Percentiles rank a stretch among this genome's conserved stretches.
phyloP scores from a whole-genome alignment of 805 yeast genomes.

The Hemisphaericaspora nanyangensis region DNA sequence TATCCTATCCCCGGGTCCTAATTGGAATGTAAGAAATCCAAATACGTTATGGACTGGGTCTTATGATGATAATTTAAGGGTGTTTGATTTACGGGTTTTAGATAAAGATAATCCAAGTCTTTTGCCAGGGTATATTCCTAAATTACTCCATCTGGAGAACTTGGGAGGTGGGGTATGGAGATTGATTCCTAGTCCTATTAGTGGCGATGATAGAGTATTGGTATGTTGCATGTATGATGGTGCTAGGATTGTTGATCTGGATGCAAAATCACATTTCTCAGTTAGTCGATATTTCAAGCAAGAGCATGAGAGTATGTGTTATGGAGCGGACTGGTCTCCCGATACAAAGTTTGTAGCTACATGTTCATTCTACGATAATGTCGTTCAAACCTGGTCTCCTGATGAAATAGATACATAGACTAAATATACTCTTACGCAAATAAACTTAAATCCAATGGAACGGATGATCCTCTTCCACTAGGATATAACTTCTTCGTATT shows the following conservation, averaged over 20 bases:
- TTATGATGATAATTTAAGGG: constrained; percentile 76
- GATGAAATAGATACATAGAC: constrained; percentile 1
- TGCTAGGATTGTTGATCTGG: constrained; percentile 54
- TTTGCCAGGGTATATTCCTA: constrained; percentile 50
- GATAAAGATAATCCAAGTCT: constrained; percentile 33
- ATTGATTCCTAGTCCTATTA: constrained; percentile 56
- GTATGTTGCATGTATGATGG: constrained; percentile 97
- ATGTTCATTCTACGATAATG: constrained; percentile 88
- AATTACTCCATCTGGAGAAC: constrained; percentile 38
- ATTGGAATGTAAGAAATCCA: constrained; percentile 44
- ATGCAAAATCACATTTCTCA: constrained; percentile 19
- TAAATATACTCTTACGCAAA: constrained; percentile 11
- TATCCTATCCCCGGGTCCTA: constrained; percentile 46
- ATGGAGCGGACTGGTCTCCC: constrained; percentile 86
- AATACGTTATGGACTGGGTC: constrained; percentile 79
- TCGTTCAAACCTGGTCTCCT: constrained; percentile 68
- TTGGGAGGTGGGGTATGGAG: constrained; percentile 97
- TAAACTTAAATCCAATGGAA: constrained; percentile 64
- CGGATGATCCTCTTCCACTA: constrained; percentile 91
- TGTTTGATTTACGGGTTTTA: constrained; percentile 61
- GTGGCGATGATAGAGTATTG: constrained; percentile 47
- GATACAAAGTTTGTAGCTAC: constrained; percentile 56
- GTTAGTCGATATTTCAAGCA: constrained; percentile 47
- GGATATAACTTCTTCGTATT: constrained; percentile 72
- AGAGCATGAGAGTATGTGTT: constrained; percentile 89